Conservation (phyloP, 495 filamentous ascomycete genomes). For the Talaromyces ruber region DNA sequence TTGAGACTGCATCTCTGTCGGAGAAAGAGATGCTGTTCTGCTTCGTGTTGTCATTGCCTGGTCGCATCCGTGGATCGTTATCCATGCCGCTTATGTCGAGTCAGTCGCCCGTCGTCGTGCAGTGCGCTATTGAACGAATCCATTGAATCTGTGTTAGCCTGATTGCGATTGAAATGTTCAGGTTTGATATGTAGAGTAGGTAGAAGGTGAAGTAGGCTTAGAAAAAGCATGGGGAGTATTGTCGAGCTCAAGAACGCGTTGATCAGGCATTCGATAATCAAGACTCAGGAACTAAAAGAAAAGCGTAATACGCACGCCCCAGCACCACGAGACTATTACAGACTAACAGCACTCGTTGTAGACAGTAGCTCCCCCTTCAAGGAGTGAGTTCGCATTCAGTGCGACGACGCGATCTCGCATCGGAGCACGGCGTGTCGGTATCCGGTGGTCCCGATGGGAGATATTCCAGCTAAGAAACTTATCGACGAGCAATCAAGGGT, state of each 20-base stretch:
- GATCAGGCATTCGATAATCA: not conserved
- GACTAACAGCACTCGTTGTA: not conserved
- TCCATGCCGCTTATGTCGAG: conserved; percentile 14
- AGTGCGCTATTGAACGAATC: not conserved
- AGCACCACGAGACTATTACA: not conserved
- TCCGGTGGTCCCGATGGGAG: not conserved
- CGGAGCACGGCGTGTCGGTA: conserved; percentile 1
- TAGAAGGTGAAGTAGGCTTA: not conserved
- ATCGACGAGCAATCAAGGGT: not conserved
- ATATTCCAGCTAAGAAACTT: not conserved
- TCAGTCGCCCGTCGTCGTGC: not conserved
- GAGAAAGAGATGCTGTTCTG: not conserved
- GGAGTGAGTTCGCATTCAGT: not conserved
- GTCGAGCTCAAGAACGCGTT: not conserved
- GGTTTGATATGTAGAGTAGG: not conserved
- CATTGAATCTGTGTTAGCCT: conserved; percentile 7
- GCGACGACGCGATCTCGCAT: not conserved
- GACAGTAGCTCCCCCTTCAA: not conserved
- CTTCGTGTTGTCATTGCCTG: conserved; percentile 6
- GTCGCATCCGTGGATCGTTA: conserved; percentile 24
- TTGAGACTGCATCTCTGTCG: not conserved
- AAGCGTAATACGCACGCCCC: not conserved
- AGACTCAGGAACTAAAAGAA: not conserved
- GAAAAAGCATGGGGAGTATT: not conserved
- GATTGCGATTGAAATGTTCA: not conserved